Conservation (phyloP, 108 stramenopile genomes). For the Nitzschia putrida region DNA sequence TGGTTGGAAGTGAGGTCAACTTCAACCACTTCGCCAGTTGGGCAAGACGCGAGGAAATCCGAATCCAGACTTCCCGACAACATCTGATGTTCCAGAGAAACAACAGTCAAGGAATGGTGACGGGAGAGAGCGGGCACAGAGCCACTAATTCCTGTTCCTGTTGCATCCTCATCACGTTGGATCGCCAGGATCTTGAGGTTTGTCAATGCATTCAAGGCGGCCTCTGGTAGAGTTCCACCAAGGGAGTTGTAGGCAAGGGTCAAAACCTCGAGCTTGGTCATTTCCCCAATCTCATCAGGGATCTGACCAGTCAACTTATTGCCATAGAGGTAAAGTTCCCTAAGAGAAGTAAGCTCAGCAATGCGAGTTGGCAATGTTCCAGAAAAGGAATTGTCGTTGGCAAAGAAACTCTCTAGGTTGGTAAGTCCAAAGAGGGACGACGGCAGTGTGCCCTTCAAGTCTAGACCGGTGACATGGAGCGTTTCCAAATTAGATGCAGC, state of each 20-base stretch:
- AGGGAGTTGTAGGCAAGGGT: conserved; percentile 17
- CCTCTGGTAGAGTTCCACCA: conserved; percentile 14
- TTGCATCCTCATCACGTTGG: conserved; percentile 22
- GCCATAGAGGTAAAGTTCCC: conserved; percentile 50
- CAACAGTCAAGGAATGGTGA: conserved; percentile 22
- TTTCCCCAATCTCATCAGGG: conserved; percentile 21
- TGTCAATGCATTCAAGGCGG: conserved; percentile 25
- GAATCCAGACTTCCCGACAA: conserved; percentile 40
- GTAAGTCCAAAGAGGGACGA: conserved; percentile 38
- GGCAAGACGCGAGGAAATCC: conserved; percentile 31
- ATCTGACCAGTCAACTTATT: conserved; percentile 54
- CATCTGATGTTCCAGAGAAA: conserved; percentile 41
- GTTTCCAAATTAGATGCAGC: conserved; percentile 43
- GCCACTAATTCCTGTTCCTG: conserved; percentile 41
- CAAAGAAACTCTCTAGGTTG: conserved; percentile 58
- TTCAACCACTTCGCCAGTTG: conserved; percentile 21
- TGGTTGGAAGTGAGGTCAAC: conserved; percentile 46
- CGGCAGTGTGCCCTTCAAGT: conserved; percentile 60
- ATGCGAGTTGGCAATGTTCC: conserved; percentile 61
- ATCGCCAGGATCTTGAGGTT: conserved; percentile 31
- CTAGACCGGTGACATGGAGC: conserved; percentile 55
- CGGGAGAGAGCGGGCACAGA: conserved; percentile 36
- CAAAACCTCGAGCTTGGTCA: conserved; percentile 30
- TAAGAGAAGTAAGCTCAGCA: conserved; percentile 43
- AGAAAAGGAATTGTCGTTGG: conserved; percentile 48